Percentiles rank a stretch among this genome's conserved stretches.
Conservation (phyloP, 805 yeast species). For the Debaryomyces hansenii region DNA sequence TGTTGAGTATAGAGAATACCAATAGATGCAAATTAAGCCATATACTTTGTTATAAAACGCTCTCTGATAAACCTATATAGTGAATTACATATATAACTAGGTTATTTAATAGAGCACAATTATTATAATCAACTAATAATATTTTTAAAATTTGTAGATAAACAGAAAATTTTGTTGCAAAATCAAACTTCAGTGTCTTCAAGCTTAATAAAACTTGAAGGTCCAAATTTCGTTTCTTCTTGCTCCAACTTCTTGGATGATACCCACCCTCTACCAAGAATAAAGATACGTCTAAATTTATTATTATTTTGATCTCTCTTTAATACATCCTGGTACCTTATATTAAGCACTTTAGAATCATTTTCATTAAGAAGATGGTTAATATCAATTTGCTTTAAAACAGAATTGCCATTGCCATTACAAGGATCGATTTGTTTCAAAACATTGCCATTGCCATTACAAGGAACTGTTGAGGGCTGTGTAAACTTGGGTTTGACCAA, state of each 20-base stretch:
- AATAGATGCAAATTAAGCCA: too few relatives aligned
- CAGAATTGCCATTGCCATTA: background rate
- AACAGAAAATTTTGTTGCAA: too few relatives aligned
- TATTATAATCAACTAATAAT: too few relatives aligned
- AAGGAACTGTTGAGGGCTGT: background rate
- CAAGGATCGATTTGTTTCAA: background rate
- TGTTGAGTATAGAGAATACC: too few relatives aligned
- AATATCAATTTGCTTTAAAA: background rate
- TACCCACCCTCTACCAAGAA: constrained; percentile 55
- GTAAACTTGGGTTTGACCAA: background rate
- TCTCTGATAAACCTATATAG: too few relatives aligned
- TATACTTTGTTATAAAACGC: too few relatives aligned
- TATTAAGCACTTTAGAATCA: background rate
- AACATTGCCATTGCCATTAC: background rate
- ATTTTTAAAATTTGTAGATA: too few relatives aligned
- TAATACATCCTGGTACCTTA: constrained; percentile 17
- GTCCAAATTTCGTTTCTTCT: constrained; percentile 17
- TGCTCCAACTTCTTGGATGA: constrained; percentile 22
- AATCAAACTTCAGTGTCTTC: background rate
- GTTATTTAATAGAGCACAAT: too few relatives aligned
- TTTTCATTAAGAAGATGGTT: constrained; percentile 2
- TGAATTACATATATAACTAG: too few relatives aligned
- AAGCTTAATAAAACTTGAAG: constrained; percentile 1
- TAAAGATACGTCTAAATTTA: constrained; percentile 42
- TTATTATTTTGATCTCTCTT: constrained; percentile 36